phyloP scores from a whole-genome alignment of 768 basidiomycete species.

The Podaxis sp. region DNA sequence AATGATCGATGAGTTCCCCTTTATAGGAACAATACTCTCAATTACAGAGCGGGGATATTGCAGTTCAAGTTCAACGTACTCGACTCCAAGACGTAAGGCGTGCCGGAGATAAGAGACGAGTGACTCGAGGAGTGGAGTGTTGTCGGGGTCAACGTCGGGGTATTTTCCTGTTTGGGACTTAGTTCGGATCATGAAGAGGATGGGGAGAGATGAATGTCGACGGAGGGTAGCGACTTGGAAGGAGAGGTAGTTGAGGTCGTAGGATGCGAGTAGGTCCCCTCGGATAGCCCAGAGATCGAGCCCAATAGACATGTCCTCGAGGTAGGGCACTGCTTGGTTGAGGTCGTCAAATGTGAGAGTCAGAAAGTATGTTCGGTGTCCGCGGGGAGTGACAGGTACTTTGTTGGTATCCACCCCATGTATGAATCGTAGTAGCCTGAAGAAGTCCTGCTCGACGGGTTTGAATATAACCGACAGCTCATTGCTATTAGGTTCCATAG shows the following conservation, averaged over 20 bases:
- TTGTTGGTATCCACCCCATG: constrained; percentile 57
- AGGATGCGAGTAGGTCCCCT: constrained; percentile 62
- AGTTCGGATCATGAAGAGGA: constrained; percentile 78
- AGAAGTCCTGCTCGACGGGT: constrained; percentile 49
- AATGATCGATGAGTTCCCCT: constrained; percentile 62
- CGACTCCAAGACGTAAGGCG: constrained; percentile 67
- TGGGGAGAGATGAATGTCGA: constrained; percentile 59
- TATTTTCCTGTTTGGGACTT: constrained; percentile 70
- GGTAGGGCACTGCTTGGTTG: constrained; percentile 48
- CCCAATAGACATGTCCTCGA: constrained; percentile 62
- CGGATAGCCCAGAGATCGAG: constrained; percentile 77
- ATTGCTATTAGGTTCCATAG: constrained; percentile 18
- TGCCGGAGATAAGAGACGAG: constrained; percentile 41
- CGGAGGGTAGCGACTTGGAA: constrained; percentile 66
- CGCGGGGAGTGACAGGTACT: constrained; percentile 32
- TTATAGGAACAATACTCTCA: constrained; percentile 44
- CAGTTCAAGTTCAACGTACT: constrained; percentile 77
- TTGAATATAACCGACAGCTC: constrained; percentile 24
- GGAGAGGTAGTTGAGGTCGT: constrained; percentile 50
- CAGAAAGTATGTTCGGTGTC: constrained; percentile 66
- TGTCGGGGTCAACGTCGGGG: constrained; percentile 50
- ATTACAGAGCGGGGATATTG: constrained; percentile 53
- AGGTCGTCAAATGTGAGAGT: constrained; percentile 75
- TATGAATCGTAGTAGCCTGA: constrained; percentile 71
- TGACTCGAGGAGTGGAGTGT: constrained; percentile 56